Base-by-base conservation (phyloP, 2,329 filamentous ascomycete genomes). In the Alternaria arborescens region DNA sequence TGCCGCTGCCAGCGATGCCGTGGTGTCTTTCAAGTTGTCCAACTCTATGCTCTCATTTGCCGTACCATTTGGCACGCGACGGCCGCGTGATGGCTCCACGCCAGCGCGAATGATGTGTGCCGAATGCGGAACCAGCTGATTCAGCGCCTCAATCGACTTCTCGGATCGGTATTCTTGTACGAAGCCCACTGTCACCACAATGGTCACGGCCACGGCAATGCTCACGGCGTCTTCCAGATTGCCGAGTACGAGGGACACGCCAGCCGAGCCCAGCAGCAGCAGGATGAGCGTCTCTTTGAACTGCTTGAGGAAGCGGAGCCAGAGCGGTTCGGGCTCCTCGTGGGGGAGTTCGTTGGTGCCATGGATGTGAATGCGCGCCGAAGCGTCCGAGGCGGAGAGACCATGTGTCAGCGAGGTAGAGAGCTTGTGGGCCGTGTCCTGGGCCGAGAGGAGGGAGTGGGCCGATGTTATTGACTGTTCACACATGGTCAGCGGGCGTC, bases 131-230 rank as follows among this genome's bases (percentile, higher is more conserved):
- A 99, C 94, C 26, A 99, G 83, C 71, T 95, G 92, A 74, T 91
- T 97, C 69, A 99, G 83, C 20, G 95, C 95, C 79, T 99, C 95
- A 67, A 99, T 88, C 3, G 94, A 98, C 80, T 99, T 96, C 77
- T 99, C 95, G 8, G 95, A 98, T 60, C 95, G 87, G 78, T 99
- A 99, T 80, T 99, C 95, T 77, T 99, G 95, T 53, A 98, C 88
- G 71, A 99, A 99, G 2, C 94, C 95, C 42, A 99, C 95, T 0
- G 91, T 91, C 24, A 99, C 94, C 6, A 99, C 95, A 70, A 99
- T 99, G 26, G 94, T 97, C 22, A 99, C 95, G 2, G 95, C 95
- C 32, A 97, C 89, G 0, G 94, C 91, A 74, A 99, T 99, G 79
- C 94, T 98, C 71, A 99, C 82, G 6, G 94, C 94, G 81, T 99